phyloP scores from a whole-genome alignment of 1,139 yeast species.

The Eremothecium cymbalariae region DNA sequence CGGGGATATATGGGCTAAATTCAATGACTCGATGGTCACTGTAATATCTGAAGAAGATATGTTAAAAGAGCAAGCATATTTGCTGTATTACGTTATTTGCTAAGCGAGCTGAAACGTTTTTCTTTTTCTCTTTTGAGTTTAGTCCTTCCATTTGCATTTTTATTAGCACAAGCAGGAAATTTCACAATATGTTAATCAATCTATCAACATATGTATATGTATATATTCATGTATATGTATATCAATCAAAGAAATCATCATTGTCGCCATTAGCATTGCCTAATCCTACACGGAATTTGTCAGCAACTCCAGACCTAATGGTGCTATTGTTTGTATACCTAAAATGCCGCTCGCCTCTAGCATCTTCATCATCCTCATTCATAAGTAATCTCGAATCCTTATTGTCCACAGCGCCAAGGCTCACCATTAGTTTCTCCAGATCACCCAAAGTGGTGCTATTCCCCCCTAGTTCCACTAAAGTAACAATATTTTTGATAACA shows the following conservation, averaged over 20 bases:
- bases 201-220: constrained; percentile 1
- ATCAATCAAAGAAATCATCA: constrained; percentile 35
- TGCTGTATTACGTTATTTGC: constrained; percentile 61
- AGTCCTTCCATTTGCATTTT: too few species aligned
- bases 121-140: too few species aligned
- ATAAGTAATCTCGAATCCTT: constrained; percentile 57
- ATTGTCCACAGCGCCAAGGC: constrained; percentile 52
- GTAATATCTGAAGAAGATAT: constrained; percentile 58
- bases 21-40: constrained; percentile 85
- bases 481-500: constrained; percentile 69
- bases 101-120: constrained; percentile 12
- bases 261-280: constrained; percentile 42
- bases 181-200: too few species aligned
- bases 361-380: constrained; percentile 54
- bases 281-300: constrained; percentile 33
- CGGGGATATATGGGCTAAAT: constrained; percentile 75
- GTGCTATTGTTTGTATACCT: constrained; percentile 45
- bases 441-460: constrained; percentile 62
- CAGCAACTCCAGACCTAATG: constrained; percentile 38
- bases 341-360: constrained; percentile 40
- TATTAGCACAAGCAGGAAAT: too few species aligned
- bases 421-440: constrained; percentile 61
- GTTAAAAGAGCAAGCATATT: constrained; percentile 61
- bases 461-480: constrained; percentile 78
- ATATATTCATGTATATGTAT: constrained; percentile 5